Evolutionary conservation across 352 stramenopile species (phyloP), one percentile per base, ranked within the genome.

Genomic region (Achlya hypogyna): DNA sequence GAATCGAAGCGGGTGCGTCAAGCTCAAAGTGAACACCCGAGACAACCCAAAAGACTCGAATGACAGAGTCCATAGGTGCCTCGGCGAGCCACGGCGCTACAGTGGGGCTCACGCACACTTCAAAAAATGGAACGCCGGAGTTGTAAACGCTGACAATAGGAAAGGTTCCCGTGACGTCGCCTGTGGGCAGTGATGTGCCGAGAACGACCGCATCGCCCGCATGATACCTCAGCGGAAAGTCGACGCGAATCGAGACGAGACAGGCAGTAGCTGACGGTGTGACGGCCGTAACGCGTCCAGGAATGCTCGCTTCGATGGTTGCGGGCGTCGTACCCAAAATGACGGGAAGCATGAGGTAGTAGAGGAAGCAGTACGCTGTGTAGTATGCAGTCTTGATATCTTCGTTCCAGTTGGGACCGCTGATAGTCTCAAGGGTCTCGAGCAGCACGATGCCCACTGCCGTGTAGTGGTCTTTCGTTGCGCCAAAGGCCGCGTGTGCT

Each of bases 11-110:
- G 12, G 43, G 38, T 9, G 42, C 34, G 51, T 67, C 60, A 5
- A 67, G n/a, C 51, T 67, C 60, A 28, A 59, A 67, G 28, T 67
- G 42, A 6, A 45, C 3, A 23, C 51, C 29, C 2, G 60, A 67
- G 22, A 38, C 29, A 34, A 67, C 40, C 60, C 60, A 67, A 49
- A 34, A 67, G 14, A 67, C 38, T 34, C 25, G 25, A 5, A 67
- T 25, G 10, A 2, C 28, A 4, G 42, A 32, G 29, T 34, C 5
- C n/a, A 42, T 20, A 18, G 58, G 22, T 20, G 60, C 43, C 18
- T 53, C 18, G 38, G 3, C 18, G 28, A 59, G 28, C 60, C 27
- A 59, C 18, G 56, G 25, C 20, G 42, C 20, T 6, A 49, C 29
- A 5, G 22, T 31, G 31, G 43, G 42, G n/a, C 28, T 9, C 5